Conservation (phyloP, 1,284 basidiomycete genomes). For the Omphalotus olearius region DNA sequence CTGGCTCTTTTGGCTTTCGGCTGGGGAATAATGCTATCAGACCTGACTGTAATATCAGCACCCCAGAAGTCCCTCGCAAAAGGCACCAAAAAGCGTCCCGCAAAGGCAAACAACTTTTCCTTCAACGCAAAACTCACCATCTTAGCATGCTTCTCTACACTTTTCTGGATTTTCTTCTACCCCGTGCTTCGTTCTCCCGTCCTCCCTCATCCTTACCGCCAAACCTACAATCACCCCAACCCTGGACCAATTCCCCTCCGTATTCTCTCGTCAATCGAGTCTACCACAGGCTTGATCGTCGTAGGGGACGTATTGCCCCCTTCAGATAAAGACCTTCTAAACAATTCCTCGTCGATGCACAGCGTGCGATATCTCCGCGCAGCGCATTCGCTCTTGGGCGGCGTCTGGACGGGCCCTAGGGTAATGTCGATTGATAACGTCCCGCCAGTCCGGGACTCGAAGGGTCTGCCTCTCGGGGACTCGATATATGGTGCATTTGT, state of each 20-base stretch:
- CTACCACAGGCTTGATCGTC: constrained; percentile 73
- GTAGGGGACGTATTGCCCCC: constrained; percentile 68
- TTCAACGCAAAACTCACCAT: constrained; percentile 24
- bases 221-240: constrained; percentile 40
- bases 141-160: constrained; percentile 29
- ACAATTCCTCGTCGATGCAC: constrained; percentile 27
- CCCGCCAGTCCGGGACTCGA: constrained; percentile 44
- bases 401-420: constrained; percentile 71
- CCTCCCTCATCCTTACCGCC: constrained; percentile 46
- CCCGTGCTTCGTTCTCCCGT: constrained; percentile 45
- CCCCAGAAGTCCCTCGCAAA: constrained; percentile 16
- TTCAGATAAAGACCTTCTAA: constrained; percentile 15
- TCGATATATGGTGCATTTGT: constrained; percentile 84
- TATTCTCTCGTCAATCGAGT: constrained; percentile 69
- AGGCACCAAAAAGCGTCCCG: constrained; percentile 16
- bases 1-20: neutral
- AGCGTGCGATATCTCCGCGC: constrained; percentile 79
- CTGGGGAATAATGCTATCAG: constrained; percentile 17
- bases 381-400: constrained; percentile 86
- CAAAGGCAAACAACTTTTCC: constrained; percentile 3
- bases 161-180: constrained; percentile 31
- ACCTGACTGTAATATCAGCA: constrained; percentile 24
- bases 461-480: constrained; percentile 56
- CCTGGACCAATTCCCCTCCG: constrained; percentile 23
- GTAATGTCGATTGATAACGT: constrained; percentile 36